Percentiles rank a stretch among this genome's conserved stretches.
These are phyloP conservation scores for Eucalyptus globulus DNA, from an alignment of 345 rosid species.

Conservation along the genomic window DNA sequence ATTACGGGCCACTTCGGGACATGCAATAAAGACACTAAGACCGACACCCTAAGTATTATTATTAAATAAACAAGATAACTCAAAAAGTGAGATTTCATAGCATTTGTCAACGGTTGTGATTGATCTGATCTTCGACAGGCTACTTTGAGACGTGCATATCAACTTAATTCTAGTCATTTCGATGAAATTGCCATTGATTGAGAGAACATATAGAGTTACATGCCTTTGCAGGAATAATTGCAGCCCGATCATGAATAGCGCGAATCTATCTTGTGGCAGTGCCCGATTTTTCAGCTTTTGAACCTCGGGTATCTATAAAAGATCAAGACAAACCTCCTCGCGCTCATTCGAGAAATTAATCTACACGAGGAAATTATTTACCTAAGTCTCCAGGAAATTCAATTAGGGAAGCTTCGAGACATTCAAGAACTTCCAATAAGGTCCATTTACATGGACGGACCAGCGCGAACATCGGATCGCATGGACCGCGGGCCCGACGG, in stretches of 20 bases:
- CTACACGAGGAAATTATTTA: neutral
- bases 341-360: neutral
- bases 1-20: neutral
- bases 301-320: neutral
- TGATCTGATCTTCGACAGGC: neutral
- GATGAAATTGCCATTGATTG: accelerated
- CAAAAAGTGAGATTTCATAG: neutral
- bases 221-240: accelerated
- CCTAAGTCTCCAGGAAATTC: neutral
- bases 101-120: neutral
- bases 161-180: neutral
- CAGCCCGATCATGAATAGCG: neutral
- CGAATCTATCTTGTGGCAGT: accelerated
- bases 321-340: neutral
- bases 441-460: neutral
- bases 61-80: neutral
- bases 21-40: neutral
- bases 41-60: neutral
- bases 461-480: neutral
- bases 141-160: neutral
- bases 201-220: neutral
- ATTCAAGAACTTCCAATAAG: neutral
- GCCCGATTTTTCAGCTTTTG: neutral
- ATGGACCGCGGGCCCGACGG: neutral
- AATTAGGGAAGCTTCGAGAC: neutral